Evolutionary conservation across 208 protist genomes (phyloP), one percentile per base, ranked within the genome.

Genomic region (Acanthamoeba lenticulata): DNA sequence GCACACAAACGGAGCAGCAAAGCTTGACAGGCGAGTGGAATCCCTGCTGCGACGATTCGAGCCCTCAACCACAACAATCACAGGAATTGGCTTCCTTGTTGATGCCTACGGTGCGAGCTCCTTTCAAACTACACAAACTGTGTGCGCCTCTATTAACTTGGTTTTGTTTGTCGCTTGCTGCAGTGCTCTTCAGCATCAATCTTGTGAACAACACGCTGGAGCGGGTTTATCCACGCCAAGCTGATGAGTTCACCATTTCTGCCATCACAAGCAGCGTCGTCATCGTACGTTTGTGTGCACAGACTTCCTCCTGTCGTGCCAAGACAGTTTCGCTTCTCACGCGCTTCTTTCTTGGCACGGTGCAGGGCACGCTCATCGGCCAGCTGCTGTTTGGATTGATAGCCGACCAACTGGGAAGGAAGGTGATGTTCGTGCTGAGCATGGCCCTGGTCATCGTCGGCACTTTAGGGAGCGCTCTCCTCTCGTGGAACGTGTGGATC

Each of bases 321-420:
- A 24, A 19, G 13, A 19, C 49, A 9, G 13, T 19, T 57, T 57
- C 49, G 13, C 49, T 57, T 57, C 55, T 0, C 19, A n/a, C 55
- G 21, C 21, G 17, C n/a, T n/a, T 69, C 60, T 69, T 27, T 36
- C 11, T n/a, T 4, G n/a, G n/a, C n/a, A n/a, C n/a, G n/a, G n/a
- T 77, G 29, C 67, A 83, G 74, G 95, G 95, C 38, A 95, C 95
- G 11, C 69, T 96, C 83, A 77, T 91, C 40, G 96, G 96, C 6
- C 96, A 97, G 91, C 44, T 97, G 19, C n/a, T 95, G 11, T 97
- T 97, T 65, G 96, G 96, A 15, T 74, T 96, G 45, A 29, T 97
- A 13, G 96, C 90, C 7, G 96, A 97, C 89, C 40, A 79, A n/a
- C 60, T 95, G 11, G 96, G 96, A 47, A 57, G 96, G 44, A 65